A percentile compares a stretch with the other conserved stretches of the same genome.
These are phyloP conservation scores for Beta lomatogona DNA, from an alignment of 179 eudicot genomes.

Conservation along the genomic window DNA sequence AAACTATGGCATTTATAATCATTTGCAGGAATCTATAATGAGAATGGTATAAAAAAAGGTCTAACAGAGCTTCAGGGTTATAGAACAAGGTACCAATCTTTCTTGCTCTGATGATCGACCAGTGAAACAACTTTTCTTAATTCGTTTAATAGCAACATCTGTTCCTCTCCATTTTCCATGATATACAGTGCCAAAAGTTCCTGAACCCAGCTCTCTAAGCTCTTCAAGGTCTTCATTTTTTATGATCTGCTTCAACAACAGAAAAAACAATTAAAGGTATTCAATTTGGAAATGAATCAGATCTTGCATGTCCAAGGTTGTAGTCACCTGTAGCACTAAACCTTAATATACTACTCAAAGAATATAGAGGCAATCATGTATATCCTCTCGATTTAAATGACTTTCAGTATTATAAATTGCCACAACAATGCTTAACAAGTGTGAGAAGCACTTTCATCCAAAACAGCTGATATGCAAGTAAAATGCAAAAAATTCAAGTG, in stretches of 20 bases:
- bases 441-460: not conserved
- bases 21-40: not conserved
- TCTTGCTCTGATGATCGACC: conserved; percentile 55
- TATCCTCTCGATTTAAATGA: not conserved
- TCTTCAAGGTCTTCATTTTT: conserved; percentile 54
- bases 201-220: conserved; percentile 52
- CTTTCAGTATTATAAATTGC: not conserved
- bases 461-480: not conserved
- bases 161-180: conserved; percentile 60
- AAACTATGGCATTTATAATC: not conserved
- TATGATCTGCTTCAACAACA: conserved; percentile 36
- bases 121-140: conserved; percentile 53
- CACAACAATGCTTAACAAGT: not conserved
- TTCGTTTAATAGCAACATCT: conserved; percentile 53
- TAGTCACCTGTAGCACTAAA: not conserved
- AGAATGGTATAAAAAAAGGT: not conserved
- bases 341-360: not conserved
- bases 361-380: not conserved
- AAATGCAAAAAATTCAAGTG: not conserved
- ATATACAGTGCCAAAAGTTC: conserved; percentile 57
- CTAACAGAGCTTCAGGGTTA: not conserved
- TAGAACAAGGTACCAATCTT: conserved; percentile 39
- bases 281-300: not conserved
- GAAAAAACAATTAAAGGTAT: not conserved
- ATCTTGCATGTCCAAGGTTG: not conserved